Percentiles rank a stretch among this genome's conserved stretches.
Evolutionary conservation across 2,329 filamentous ascomycete species (phyloP).

Genomic region (Ceratocystis albifundus): DNA sequence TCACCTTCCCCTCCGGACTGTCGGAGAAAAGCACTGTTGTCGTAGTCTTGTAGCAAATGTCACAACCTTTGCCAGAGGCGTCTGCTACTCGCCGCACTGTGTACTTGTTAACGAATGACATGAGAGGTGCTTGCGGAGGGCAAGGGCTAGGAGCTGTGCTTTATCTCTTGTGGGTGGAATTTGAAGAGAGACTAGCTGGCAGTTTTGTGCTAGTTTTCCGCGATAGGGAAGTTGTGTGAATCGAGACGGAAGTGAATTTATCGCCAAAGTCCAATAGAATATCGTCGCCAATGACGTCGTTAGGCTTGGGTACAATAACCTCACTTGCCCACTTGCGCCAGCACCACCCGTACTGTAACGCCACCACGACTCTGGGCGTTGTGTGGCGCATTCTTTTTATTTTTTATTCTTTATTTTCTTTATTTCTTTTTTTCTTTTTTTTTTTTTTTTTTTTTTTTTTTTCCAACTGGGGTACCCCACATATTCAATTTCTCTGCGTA

Average conservation of each 20-base stretch:
- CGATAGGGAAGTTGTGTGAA: too few relatives aligned
- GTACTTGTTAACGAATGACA: slow-evolving; percentile 65
- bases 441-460: too few relatives aligned
- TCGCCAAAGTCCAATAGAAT: background rate
- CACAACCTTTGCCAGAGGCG: slow-evolving; percentile 69
- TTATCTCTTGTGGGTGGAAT: too few relatives aligned
- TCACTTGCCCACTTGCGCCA: too few relatives aligned
- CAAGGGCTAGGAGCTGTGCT: too few relatives aligned
- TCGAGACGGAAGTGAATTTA: background rate
- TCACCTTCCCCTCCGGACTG: slow-evolving; percentile 21
- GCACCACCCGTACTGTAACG: too few relatives aligned
- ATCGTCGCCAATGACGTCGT: background rate
- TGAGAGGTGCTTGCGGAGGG: slow-evolving; percentile 25
- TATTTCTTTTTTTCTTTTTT: too few relatives aligned
- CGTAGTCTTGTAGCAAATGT: slow-evolving; percentile 82
- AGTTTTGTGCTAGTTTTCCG: too few relatives aligned
- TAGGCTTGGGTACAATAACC: background rate
- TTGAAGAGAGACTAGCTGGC: too few relatives aligned
- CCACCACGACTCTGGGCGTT: too few relatives aligned
- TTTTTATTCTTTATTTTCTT: too few relatives aligned
- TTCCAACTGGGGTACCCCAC: background rate
- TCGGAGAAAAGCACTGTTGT: slow-evolving; percentile 65
- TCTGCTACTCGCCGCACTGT: slow-evolving; percentile 80
- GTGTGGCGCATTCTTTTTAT: background rate
- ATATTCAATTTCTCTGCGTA: background rate